A percentile compares a stretch with the other conserved stretches of the same genome.
Conservation (phyloP, 225 moss, liverwort and hornwort species). For the Pleurozium schreberi region DNA sequence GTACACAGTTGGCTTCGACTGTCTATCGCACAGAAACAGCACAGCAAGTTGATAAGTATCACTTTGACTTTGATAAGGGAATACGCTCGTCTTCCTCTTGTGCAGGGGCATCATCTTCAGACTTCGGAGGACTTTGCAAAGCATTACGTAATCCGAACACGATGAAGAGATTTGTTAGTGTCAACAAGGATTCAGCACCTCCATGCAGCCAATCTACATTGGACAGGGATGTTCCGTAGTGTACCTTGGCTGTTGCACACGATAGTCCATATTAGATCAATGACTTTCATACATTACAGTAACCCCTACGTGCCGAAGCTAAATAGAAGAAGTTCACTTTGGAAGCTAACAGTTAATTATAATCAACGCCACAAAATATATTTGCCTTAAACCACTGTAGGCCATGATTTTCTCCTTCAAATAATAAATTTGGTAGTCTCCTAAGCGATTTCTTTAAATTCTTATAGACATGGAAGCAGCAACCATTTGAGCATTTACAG, state of each 20-base stretch:
- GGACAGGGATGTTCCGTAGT: slow-evolving; percentile 92
- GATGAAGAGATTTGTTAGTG: slow-evolving; percentile 91
- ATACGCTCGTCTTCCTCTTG: slow-evolving; percentile 58
- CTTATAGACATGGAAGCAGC: too few relatives aligned
- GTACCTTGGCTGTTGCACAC: slow-evolving; percentile 73
- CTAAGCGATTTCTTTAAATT: neutral
- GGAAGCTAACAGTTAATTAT: neutral
- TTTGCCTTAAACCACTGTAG: neutral
- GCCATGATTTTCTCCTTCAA: neutral
- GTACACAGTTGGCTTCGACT: neutral
- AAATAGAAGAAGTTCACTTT: neutral
- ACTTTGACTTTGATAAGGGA: slow-evolving; percentile 44
- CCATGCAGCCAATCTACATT: slow-evolving; percentile 99
- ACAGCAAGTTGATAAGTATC: neutral
- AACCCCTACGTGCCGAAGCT: neutral
- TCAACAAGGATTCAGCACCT: slow-evolving; percentile 87
- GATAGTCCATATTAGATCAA: neutral
- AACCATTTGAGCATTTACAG: neutral
- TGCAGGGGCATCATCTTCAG: slow-evolving; percentile 5
- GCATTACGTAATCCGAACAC: slow-evolving; percentile 79
- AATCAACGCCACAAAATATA: neutral
- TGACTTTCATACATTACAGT: neutral
- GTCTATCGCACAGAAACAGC: neutral
- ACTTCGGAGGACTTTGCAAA: slow-evolving; percentile 37
- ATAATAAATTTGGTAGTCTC: neutral